Conservation (phyloP, 257 asterid species). For the Solanum pennellii region DNA sequence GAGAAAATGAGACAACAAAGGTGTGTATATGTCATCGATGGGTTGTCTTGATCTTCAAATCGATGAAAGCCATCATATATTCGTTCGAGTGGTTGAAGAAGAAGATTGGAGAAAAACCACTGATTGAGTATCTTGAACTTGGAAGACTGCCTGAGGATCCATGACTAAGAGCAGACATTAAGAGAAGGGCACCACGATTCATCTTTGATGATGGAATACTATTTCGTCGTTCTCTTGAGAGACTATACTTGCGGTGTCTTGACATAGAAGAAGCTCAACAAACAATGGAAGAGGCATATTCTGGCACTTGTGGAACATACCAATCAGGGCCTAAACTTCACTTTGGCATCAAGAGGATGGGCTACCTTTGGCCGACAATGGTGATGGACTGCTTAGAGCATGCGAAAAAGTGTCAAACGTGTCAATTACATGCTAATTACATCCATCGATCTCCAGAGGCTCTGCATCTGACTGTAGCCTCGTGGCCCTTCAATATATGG, state of each 20-base stretch:
- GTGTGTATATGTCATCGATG: too few relatives aligned
- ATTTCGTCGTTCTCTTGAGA: background rate
- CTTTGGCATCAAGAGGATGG: background rate
- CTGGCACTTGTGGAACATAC: background rate
- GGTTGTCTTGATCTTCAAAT: too few relatives aligned
- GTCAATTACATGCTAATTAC: too few relatives aligned
- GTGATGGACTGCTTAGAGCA: background rate
- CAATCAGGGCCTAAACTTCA: background rate
- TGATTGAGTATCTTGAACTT: background rate
- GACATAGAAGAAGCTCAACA: background rate
- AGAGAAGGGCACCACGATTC: too few relatives aligned
- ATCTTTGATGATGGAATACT: background rate
- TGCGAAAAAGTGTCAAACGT: background rate
- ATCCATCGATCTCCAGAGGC: background rate
- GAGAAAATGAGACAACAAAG: too few relatives aligned
- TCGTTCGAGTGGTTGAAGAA: background rate
- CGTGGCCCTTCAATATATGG: background rate
- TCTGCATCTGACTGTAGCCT: background rate
- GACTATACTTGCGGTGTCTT: background rate
- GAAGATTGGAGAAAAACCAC: background rate
- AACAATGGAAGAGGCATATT: background rate
- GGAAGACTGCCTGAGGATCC: background rate
- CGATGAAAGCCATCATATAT: too few relatives aligned
- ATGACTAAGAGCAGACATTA: too few relatives aligned
- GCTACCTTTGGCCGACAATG: background rate